Conservation (phyloP, 441 rosid species). For the Aquilaria agallochum region DNA sequence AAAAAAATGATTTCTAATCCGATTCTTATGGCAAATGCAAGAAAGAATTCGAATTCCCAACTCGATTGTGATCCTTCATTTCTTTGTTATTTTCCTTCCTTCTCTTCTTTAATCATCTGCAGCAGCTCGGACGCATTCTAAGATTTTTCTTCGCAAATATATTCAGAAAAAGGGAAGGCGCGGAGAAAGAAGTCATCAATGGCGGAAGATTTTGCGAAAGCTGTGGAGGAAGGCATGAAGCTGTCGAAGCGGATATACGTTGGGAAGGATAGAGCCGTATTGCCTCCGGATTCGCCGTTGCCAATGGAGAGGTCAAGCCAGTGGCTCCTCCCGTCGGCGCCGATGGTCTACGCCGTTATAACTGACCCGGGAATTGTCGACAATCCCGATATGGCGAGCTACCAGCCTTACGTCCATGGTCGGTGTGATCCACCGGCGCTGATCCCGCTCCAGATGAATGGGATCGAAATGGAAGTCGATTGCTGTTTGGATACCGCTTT, state of each 20-base stretch:
- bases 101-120: background rate
- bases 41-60: background rate
- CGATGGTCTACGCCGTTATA: constrained; percentile 88
- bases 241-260: constrained; percentile 77
- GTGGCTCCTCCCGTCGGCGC: constrained; percentile 57
- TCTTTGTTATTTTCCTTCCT: background rate
- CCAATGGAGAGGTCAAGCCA: constrained; percentile 49
- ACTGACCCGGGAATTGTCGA: constrained; percentile 81
- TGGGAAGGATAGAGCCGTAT: constrained; percentile 71
- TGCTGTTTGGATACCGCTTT: constrained; percentile 61
- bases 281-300: constrained; percentile 52
- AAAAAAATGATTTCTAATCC: background rate
- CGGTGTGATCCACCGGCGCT: constrained; percentile 91
- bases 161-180: too few relatives aligned
- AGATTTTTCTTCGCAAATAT: constrained; percentile 1
- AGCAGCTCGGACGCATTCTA: too few relatives aligned
- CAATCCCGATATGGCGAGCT: constrained; percentile 92
- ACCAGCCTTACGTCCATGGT: constrained; percentile 97
- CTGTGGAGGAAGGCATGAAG: constrained; percentile 83
- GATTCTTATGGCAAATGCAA: constrained; percentile 10
- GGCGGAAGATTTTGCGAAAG: constrained; percentile 75
- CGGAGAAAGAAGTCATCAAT: constrained; percentile 14
- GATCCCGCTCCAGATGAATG: constrained; percentile 85
- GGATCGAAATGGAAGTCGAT: constrained; percentile 55
- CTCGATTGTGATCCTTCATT: constrained; percentile 1